These are phyloP conservation scores for Solanum hybrid DNA, from an alignment of 305 asterid species.

Conservation along the genomic window DNA sequence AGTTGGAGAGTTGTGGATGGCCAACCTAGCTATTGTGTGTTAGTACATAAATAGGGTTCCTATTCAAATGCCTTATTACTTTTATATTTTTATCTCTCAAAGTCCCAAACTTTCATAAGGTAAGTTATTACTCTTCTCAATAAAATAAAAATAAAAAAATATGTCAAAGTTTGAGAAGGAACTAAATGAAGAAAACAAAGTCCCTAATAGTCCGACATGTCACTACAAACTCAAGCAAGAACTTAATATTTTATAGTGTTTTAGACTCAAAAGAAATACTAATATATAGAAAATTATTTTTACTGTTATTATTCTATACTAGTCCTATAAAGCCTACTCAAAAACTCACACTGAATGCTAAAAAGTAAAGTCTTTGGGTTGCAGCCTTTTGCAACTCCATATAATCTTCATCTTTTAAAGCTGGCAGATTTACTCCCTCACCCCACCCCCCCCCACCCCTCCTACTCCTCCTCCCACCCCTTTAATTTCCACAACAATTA, in stretches of 20 bases:
- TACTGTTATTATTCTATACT: background rate
- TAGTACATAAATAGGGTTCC: slow-evolving; percentile 15
- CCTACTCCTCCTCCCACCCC: background rate
- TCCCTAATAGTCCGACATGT: background rate
- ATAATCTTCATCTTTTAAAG: slow-evolving; percentile 42
- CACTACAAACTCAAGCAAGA: background rate
- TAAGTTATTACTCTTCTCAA: background rate
- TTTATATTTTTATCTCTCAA: slow-evolving; percentile 10
- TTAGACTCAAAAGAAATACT: background rate
- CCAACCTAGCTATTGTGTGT: background rate
- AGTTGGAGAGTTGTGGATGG: slow-evolving; percentile 10
- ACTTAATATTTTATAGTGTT: background rate
- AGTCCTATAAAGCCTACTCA: slow-evolving; percentile 7
- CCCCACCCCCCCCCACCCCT: background rate
- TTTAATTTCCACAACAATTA: background rate
- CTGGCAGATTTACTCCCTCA: slow-evolving; percentile 37
- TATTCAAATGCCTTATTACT: slow-evolving; percentile 6
- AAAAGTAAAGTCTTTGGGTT: slow-evolving; percentile 11
- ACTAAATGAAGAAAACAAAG: background rate
- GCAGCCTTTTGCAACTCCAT: slow-evolving; percentile 44
- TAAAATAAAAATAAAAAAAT: background rate
- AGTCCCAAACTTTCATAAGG: slow-evolving; percentile 16
- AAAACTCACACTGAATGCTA: slow-evolving; percentile 8
- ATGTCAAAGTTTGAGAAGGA: background rate
- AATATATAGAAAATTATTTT: background rate